Base-by-base conservation (phyloP, 2,329 filamentous ascomycete genomes). In the Curvularia lunata region DNA sequence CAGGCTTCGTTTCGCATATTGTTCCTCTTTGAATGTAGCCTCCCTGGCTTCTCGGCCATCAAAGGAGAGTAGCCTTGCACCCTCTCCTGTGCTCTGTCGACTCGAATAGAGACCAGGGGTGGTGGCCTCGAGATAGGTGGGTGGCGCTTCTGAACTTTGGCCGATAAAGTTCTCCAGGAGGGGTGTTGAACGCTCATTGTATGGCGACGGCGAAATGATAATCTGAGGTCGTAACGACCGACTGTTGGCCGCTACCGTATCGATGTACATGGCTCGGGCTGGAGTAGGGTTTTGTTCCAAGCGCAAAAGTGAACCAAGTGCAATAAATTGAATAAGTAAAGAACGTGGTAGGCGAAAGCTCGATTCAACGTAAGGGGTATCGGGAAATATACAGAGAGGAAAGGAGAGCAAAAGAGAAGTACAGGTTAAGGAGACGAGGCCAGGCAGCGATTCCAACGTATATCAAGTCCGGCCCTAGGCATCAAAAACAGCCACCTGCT, bases 71-170 rank as follows among this genome's bases (percentile, higher is more conserved):
- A 76, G 51, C 25, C 72, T 59, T 5, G 70, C 67, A 3, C 63
- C 72, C 52, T 76, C 72, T 50, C 74, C 72, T 10, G 68, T 65
- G 37, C 68, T 73, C 13, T 67, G 50, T 43, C 70, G 57, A 13
- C 59, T 62, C 18, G 65, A 67, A 52, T 72, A 75, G 1, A 69
- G 63, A n/a, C 64, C 64, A 30, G 73, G 72, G 3, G 73, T 76
- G 8, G 72, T 76, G 7, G 73, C 73, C 56, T 75, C 73, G 1
- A 75, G 63, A 52, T 75, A 75, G 16, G 62, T 71, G 5, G 70
- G 69, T 12, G 73, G 70, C 9, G 55, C 46, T 18, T 58, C 46
- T 25, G 53, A 27, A 18, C 63, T 64, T 45, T 71, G 62, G 7
- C 66, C 64, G 4, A 72, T 65, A 40, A 68, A 68, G 2, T 64